These are phyloP conservation scores for Didymella exigua DNA, from an alignment of 2,329 filamentous ascomycete species.

Conservation along the genomic window DNA sequence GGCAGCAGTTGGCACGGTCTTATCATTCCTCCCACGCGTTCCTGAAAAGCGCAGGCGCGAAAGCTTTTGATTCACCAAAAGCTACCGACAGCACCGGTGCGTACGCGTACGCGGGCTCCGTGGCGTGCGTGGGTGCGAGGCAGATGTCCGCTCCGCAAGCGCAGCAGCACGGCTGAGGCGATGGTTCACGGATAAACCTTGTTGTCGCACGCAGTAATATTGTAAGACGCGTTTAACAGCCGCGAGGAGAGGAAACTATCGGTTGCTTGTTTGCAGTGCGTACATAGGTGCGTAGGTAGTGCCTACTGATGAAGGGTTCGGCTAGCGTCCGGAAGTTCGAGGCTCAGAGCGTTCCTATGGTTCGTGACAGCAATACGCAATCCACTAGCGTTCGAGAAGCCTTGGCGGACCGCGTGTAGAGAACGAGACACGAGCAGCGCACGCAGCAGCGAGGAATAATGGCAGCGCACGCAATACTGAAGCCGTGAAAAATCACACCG, in stretches of 20 bases:
- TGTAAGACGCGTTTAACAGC: constrained; percentile 1
- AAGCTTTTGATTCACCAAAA: constrained; percentile 12
- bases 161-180: constrained; percentile 2
- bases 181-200: background rate
- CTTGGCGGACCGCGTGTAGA: constrained; percentile 14
- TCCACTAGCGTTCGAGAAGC: constrained; percentile 10
- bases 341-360: constrained; percentile 6
- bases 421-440: background rate
- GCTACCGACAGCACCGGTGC: constrained; percentile 2
- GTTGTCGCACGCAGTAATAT: constrained; percentile 5
- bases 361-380: constrained; percentile 16
- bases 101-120: constrained; percentile 17
- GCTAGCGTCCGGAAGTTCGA: constrained; percentile 3
- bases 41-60: constrained; percentile 9
- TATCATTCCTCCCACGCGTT: constrained; percentile 3
- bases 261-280: background rate
- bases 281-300: too few species aligned
- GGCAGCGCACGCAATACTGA: background rate
- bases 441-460: background rate
- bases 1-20: constrained; percentile 10
- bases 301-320: background rate
- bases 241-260: background rate
- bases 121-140: constrained; percentile 4
- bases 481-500: background rate
- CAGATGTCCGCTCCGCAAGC: constrained; percentile 7